Percentiles rank a stretch among this genome's conserved stretches.
phyloP scores from a whole-genome alignment of 345 rosid species.

The Arabidopsis suecica region DNA sequence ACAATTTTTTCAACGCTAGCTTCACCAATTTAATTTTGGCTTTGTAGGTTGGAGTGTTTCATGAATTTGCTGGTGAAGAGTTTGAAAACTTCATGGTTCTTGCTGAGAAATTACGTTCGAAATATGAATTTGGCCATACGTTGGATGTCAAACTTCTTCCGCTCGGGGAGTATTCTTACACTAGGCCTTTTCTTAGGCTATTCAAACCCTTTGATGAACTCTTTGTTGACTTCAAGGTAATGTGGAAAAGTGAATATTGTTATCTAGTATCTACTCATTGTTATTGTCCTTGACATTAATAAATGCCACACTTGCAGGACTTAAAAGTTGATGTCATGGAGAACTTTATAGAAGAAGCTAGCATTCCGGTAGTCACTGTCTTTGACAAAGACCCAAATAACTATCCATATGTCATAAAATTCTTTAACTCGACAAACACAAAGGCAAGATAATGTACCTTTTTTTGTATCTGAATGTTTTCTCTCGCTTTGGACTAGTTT shows the following conservation, averaged over 20 bases:
- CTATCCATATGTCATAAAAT: background rate
- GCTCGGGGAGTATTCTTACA: background rate
- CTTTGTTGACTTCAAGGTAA: slow-evolving; percentile 1
- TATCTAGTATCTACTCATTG: background rate
- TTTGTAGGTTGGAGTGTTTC: background rate
- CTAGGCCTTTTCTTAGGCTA: background rate
- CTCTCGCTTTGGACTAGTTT: background rate
- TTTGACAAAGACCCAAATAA: background rate
- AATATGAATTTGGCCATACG: background rate
- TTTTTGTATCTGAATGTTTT: background rate
- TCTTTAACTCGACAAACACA: background rate
- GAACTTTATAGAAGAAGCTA: slow-evolving; percentile 2
- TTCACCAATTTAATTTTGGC: background rate
- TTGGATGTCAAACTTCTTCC: background rate
- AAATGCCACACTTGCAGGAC: background rate
- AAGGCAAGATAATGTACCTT: background rate
- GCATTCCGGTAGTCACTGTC: background rate
- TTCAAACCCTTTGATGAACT: background rate
- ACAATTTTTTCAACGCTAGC: background rate
- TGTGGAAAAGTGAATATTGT: background rate
- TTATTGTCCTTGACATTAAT: background rate
- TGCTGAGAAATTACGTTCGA: background rate
- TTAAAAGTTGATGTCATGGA: background rate
- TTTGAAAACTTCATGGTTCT: background rate
- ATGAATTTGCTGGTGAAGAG: background rate